Evolutionary conservation across 78 protist species (phyloP).

Genomic region (Bigelowiella natans): DNA sequence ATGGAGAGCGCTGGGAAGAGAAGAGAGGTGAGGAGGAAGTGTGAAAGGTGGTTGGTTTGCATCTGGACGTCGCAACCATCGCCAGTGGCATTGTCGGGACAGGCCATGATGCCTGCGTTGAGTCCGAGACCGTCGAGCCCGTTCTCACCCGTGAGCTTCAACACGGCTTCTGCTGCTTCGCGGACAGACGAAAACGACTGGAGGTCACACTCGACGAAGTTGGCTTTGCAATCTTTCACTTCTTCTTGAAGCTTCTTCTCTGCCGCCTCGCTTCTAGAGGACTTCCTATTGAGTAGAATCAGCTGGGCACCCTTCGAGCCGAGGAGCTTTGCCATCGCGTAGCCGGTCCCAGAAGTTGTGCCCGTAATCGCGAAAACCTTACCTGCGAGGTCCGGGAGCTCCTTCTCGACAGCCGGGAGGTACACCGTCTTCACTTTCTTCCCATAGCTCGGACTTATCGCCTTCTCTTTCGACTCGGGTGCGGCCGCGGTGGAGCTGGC

Average conservation of each 20-base stretch:
- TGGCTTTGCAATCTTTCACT: neutral
- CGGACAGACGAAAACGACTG: neutral
- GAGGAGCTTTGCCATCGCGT: neutral
- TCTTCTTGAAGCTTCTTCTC: neutral
- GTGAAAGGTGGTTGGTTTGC: constrained; percentile 29
- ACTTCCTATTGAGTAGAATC: neutral
- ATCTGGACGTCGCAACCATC: constrained; percentile 30
- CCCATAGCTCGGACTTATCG: too few species aligned
- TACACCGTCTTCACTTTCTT: neutral
- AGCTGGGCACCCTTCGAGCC: neutral
- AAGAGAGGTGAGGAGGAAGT: constrained; percentile 31
- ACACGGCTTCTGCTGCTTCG: neutral
- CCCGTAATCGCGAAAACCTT: neutral
- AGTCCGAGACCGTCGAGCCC: constrained; percentile 14
- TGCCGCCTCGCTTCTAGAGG: neutral
- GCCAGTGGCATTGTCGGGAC: neutral
- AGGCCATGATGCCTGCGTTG: constrained; percentile 42
- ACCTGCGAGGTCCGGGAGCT: neutral
- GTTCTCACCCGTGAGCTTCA: neutral
- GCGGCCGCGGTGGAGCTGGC: too few species aligned
- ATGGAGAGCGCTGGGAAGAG: constrained; percentile 4
- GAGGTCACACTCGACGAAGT: neutral
- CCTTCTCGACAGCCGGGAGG: neutral
- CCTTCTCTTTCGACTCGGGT: too few species aligned
- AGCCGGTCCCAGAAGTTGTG: neutral